Base-by-base conservation (phyloP, 225 moss, liverwort and hornwort genomes). In the Polytrichum commune region DNA sequence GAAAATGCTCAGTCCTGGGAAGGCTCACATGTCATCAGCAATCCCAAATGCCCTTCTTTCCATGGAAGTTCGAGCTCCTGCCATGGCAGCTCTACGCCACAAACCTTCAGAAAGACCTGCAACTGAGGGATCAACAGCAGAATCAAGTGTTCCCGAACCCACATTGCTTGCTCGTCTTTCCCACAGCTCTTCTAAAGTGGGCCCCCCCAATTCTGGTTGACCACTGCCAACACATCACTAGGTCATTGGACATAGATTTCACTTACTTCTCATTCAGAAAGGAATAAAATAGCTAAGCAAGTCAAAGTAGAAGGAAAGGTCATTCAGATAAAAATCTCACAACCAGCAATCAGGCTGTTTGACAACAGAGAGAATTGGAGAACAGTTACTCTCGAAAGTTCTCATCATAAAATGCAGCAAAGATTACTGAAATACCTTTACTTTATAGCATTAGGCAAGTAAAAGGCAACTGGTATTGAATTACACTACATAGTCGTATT, bases 21-120 rank as follows among this genome's bases (percentile, higher is more conserved):
- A 24, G 33, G 32, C 82, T 18, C 70, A 90, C 81, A 97, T 97
- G 73, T 97, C 96, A 80, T 97, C 97, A 25, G 97, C 89, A 56
- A 94, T 88, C 71, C 97, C 97, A 61, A 97, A 97, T 5, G 85
- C 76, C 32, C 81, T 83, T 62, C 82, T 74, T 5, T 94, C 90
- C 71, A 90, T 70, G 32, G 86, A 78, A 35, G 85, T 92, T 29
- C 85, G 81, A 27, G 97, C 97, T 68, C 97, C 97, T 0, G 91
- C 89, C 66, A 85, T 62, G 54, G 83, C 80, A 67, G 97, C 97
- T 75, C 97, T 88, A 62, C 83, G 89, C 97, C 97, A 97, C 79
- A 97, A 77, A 19, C 86, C 91, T 63, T 82, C 88, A 0, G 97
- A 92, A 8, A 97, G 86, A 7, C 84, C 83, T 29, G 88, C 88